A percentile compares a stretch with the other conserved stretches of the same genome.
phyloP scores from a whole-genome alignment of 2,329 filamentous ascomycete genomes.

The Arthroderma sp. region DNA sequence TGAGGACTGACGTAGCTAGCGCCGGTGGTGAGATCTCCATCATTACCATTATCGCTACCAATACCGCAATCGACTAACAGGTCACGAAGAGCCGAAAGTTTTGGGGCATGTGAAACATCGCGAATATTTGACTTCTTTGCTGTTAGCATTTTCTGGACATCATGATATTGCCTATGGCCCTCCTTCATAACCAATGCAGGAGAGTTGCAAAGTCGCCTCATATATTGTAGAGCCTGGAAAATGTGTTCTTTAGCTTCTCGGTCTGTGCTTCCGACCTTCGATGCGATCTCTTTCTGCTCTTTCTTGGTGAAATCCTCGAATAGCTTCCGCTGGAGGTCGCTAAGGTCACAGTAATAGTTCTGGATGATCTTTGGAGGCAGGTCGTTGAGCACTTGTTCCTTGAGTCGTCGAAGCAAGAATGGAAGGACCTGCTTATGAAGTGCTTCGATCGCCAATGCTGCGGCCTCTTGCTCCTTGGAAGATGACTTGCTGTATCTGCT shows the following conservation, averaged over 20 bases:
- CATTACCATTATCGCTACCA: slow-evolving; percentile 56
- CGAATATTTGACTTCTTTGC: slow-evolving; percentile 70
- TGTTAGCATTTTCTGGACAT: slow-evolving; percentile 67
- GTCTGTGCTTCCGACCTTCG: slow-evolving; percentile 71
- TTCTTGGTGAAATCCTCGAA: slow-evolving; percentile 96
- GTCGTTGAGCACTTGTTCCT: slow-evolving; percentile 94
- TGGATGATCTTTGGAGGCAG: slow-evolving; percentile 95
- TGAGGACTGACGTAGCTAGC: slow-evolving; percentile 85
- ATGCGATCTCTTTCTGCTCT: slow-evolving; percentile 74
- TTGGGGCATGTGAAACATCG: slow-evolving; percentile 79
- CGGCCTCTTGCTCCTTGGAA: slow-evolving; percentile 94
- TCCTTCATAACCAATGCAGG: slow-evolving; percentile 94
- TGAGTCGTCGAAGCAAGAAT: slow-evolving; percentile 87
- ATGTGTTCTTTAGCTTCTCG: slow-evolving; percentile 96
- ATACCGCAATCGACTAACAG: slow-evolving; percentile 98
- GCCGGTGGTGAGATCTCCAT: slow-evolving; percentile 44
- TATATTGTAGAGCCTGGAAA: slow-evolving; percentile 97
- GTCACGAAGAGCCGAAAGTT: slow-evolving; percentile 78
- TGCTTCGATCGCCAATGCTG: slow-evolving; percentile 92
- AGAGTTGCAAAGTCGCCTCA: slow-evolving; percentile 98
- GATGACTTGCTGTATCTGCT: slow-evolving; percentile 94
- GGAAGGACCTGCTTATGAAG: slow-evolving; percentile 95
- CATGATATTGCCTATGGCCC: slow-evolving; percentile 76
- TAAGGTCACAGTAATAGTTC: slow-evolving; percentile 98
- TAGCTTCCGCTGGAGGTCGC: slow-evolving; percentile 82